phyloP scores from a whole-genome alignment of 305 asterid genomes.

The Ilex paraguariensis region DNA sequence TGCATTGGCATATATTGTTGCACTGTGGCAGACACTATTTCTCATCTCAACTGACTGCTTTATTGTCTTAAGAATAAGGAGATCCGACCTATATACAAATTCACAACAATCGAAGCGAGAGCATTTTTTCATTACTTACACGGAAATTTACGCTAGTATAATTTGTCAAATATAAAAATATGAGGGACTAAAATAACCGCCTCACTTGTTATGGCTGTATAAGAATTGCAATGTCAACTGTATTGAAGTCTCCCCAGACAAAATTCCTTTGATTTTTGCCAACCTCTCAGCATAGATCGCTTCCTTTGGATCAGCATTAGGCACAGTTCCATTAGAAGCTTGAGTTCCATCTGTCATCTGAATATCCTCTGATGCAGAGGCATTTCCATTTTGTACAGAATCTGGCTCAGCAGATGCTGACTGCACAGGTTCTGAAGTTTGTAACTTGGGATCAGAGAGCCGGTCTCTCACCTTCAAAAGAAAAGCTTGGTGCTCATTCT shows the following conservation, averaged over 20 bases:
- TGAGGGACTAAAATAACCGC: neutral
- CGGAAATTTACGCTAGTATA: neutral
- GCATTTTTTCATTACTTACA: neutral
- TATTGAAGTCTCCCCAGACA: constrained; percentile 93
- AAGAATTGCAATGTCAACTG: constrained; percentile 93
- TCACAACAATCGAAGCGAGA: constrained; percentile 11
- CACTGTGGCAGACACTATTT: constrained; percentile 98
- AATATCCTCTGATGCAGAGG: constrained; percentile 41
- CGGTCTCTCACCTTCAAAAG: constrained; percentile 74
- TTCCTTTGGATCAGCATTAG: constrained; percentile 42
- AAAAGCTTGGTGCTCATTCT: constrained; percentile 95
- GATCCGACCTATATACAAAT: constrained; percentile 78
- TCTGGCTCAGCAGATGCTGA: constrained; percentile 39
- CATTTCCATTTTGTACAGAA: constrained; percentile 34
- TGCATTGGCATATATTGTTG: constrained; percentile 95
- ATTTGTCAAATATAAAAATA: neutral
- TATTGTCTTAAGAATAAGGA: constrained; percentile 92
- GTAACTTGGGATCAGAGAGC: constrained; percentile 55
- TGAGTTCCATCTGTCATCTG: constrained; percentile 56
- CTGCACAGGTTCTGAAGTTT: constrained; percentile 42
- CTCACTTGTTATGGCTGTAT: constrained; percentile 94
- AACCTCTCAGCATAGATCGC: constrained; percentile 46
- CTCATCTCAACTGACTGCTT: constrained; percentile 98
- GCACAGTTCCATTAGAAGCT: constrained; percentile 23
- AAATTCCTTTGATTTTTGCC: constrained; percentile 71